phyloP scores from a whole-genome alignment of 768 basidiomycete genomes.

The Hericium alpestre region DNA sequence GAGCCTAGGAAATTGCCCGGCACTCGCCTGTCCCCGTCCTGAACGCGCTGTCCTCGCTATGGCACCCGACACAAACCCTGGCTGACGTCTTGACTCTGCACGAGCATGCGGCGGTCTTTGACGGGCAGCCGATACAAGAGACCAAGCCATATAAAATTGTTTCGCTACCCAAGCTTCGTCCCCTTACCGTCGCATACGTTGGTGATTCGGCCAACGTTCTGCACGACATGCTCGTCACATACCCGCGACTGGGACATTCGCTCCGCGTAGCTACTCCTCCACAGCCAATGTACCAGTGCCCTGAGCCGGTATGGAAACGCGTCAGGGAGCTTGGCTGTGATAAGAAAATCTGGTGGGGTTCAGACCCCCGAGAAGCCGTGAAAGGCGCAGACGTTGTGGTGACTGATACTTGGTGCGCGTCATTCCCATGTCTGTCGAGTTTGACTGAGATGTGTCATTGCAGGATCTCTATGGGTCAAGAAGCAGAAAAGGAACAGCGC shows the following conservation, averaged over 20 bases:
- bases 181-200: conserved; percentile 85
- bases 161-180: conserved; percentile 44
- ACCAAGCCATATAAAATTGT: conserved; percentile 5
- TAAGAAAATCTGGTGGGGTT: conserved; percentile 60
- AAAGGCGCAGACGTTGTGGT: conserved; percentile 87
- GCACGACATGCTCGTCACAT: conserved; percentile 94
- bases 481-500: conserved; percentile 83
- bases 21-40: conserved; percentile 89
- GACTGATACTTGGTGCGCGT: conserved; percentile 85
- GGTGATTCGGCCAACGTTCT: conserved; percentile 93
- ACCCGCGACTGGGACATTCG: conserved; percentile 82
- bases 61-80: conserved; percentile 94
- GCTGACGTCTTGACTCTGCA: conserved; percentile 88
- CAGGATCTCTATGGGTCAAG: conserved; percentile 99
- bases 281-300: conserved; percentile 50
- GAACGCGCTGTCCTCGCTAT: conserved; percentile 90
- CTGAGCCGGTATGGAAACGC: conserved; percentile 67
- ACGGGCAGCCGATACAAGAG: conserved; percentile 4
- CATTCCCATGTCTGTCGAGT: neutral
- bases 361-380: conserved; percentile 79
- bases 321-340: conserved; percentile 70
- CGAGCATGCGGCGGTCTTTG: conserved; percentile 56
- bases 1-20: conserved; percentile 72
- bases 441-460: neutral
- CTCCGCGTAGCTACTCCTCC: conserved; percentile 77